Evolutionary conservation across 257 asterid genomes (phyloP).

Genomic region (Dorcoceras hygrometricum): DNA sequence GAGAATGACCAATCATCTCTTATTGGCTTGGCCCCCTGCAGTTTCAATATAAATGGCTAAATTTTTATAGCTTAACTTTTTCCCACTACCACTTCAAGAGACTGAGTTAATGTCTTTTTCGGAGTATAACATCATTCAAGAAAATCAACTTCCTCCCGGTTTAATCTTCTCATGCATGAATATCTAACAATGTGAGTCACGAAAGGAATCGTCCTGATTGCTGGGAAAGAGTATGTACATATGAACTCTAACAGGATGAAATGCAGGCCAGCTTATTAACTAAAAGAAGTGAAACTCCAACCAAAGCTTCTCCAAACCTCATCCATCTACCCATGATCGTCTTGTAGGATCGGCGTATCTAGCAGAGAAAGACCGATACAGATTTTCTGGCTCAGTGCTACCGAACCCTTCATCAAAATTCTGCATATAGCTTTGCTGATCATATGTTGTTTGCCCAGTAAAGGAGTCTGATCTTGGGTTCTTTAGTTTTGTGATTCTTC

Average conservation of each 20-base stretch:
- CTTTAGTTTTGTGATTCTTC: conserved; percentile 38
- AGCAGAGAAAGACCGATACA: conserved; percentile 70
- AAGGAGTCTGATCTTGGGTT: conserved; percentile 29
- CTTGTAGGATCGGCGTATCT: conserved; percentile 52
- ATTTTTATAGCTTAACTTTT: too few species aligned
- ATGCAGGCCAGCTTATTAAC: not conserved
- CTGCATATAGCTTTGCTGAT: conserved; percentile 53
- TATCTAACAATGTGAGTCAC: not conserved
- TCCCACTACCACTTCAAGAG: not conserved
- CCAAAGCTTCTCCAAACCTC: not conserved
- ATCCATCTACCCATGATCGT: not conserved
- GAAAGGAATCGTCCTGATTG: not conserved
- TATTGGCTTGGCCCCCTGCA: not conserved
- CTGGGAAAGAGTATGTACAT: not conserved
- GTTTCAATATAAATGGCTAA: not conserved
- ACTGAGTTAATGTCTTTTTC: not conserved
- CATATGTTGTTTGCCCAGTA: conserved; percentile 37
- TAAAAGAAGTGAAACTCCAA: not conserved
- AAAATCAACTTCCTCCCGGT: too few species aligned
- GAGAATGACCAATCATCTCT: not conserved
- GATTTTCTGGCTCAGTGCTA: conserved; percentile 50
- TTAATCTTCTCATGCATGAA: not conserved
- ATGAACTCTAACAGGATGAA: not conserved
- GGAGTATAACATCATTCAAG: too few species aligned
- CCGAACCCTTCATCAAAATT: conserved; percentile 60